Base-by-base conservation (phyloP, 2,329 filamentous ascomycete species). In the Aspergillus brasiliensis region DNA sequence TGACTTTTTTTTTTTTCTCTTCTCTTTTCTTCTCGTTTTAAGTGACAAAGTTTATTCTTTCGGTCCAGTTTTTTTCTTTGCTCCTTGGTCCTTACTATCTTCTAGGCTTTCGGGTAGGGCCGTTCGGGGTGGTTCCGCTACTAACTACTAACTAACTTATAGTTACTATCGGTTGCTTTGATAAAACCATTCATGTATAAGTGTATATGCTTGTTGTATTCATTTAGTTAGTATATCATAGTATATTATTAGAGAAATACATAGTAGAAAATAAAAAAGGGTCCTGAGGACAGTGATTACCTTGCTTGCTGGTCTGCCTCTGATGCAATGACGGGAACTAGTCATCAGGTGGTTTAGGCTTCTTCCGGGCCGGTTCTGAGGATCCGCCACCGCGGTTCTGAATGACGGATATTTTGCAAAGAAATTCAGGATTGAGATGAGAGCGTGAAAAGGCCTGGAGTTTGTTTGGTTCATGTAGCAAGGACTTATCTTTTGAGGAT, bases 61-160 rank as follows among this genome's bases (percentile, higher is more conserved):
- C 21, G 38, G 7, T 19, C 13, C 17, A 10, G 42, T n/a, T 25
- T 28, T n/a, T 8, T 17, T 6, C 21, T 23, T 44, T n/a, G n/a
- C n/a, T n/a, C n/a, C n/a, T n/a, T n/a, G n/a, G n/a, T n/a, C n/a
- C n/a, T n/a, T n/a, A n/a, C n/a, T n/a, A n/a, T n/a, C n/a, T n/a
- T 15, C n/a, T 23, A 49, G 25, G 46, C 25, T 49, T 49, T 49
- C 46, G 46, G 46, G 46, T 17, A 19, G 5, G 17, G 13, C 46
- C 46, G 46, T 49, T 49, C 25, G 46, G 40, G 40, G 19, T 49
- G 46, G 46, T 49, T 49, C 46, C 46, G 46, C 25, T 34, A 28
- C 27, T 28, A 28, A 28, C 28, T 6, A 34, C 31, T 34, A 34
- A 34, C 31, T 28, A 28, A 8, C 5, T 42, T 42, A 42, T 23